Evolutionary conservation across 306 rosid genomes (phyloP).

Genomic region (Pueraria montana): DNA sequence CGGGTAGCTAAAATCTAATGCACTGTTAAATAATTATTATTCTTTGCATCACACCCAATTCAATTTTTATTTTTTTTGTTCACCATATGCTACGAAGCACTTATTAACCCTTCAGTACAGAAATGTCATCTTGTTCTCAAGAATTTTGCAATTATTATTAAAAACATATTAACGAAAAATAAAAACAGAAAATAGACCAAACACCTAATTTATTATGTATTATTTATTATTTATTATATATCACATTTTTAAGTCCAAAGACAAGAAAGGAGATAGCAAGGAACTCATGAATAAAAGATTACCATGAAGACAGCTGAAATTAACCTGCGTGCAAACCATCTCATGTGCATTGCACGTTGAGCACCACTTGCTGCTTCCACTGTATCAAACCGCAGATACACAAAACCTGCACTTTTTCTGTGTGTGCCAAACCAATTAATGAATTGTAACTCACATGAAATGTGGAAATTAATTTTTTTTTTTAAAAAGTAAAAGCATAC

Average conservation of each 20-base stretch:
- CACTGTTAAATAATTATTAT: background rate
- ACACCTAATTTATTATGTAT: background rate
- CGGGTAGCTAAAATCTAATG: background rate
- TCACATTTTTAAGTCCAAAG: background rate
- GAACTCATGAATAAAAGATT: conserved; percentile 35
- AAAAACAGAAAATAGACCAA: background rate
- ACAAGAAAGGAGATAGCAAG: background rate
- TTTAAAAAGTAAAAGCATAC: background rate
- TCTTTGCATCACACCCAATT: background rate
- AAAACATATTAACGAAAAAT: background rate
- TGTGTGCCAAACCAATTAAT: conserved; percentile 20
- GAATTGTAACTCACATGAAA: background rate
- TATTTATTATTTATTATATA: background rate
- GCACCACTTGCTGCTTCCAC: conserved; percentile 88
- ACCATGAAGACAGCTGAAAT: conserved; percentile 93
- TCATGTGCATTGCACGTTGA: conserved; percentile 90
- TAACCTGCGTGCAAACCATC: conserved; percentile 97
- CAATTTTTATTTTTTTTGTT: background rate
- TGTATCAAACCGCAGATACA: conserved; percentile 84
- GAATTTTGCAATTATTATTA: background rate
- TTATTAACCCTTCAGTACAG: background rate
- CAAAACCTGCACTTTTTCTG: conserved; percentile 95
- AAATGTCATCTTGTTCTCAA: background rate
- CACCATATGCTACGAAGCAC: background rate
- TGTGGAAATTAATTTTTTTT: background rate